Conservation (phyloP, 2,329 filamentous ascomycete species). For the Exophiala spinifera region DNA sequence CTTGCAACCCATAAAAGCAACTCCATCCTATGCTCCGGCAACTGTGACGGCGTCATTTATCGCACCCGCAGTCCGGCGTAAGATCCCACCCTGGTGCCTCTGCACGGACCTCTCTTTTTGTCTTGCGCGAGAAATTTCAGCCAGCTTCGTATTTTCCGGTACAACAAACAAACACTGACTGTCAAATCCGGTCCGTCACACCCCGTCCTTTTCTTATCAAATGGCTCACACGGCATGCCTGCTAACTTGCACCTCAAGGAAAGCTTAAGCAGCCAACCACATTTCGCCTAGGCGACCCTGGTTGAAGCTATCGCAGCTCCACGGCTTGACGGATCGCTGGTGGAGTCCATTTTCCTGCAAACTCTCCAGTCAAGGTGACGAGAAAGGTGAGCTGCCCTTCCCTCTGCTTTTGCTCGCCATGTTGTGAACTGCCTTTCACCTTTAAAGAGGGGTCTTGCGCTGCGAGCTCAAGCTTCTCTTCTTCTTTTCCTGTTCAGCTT, state of each 20-base stretch:
- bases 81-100: neutral
- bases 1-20: slow-evolving; percentile 1
- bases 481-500: slow-evolving; percentile 29
- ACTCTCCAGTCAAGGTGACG: slow-evolving; percentile 26
- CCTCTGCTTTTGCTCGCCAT: slow-evolving; percentile 26
- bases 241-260: slow-evolving; percentile 29
- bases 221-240: slow-evolving; percentile 31
- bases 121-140: slow-evolving; percentile 12
- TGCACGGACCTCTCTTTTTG: slow-evolving; percentile 8
- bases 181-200: slow-evolving; percentile 14
- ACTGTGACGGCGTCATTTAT: slow-evolving; percentile 11
- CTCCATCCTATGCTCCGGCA: slow-evolving; percentile 17
- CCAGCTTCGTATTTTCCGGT: slow-evolving; percentile 19
- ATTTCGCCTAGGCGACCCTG: slow-evolving; percentile 21
- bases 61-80: slow-evolving; percentile 10
- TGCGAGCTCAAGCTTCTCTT: slow-evolving; percentile 23
- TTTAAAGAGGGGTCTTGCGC: slow-evolving; percentile 31
- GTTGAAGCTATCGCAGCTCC: slow-evolving; percentile 30
- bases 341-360: slow-evolving; percentile 27
- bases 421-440: slow-evolving; percentile 27
- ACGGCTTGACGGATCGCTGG: slow-evolving; percentile 30
- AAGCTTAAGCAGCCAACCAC: slow-evolving; percentile 33
- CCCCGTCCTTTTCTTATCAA: slow-evolving; percentile 23
- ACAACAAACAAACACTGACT: slow-evolving; percentile 15
- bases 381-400: slow-evolving; percentile 26